These are phyloP conservation scores for Diaporthe nobilis DNA, from an alignment of 2,329 filamentous ascomycete genomes.

Conservation along the genomic window DNA sequence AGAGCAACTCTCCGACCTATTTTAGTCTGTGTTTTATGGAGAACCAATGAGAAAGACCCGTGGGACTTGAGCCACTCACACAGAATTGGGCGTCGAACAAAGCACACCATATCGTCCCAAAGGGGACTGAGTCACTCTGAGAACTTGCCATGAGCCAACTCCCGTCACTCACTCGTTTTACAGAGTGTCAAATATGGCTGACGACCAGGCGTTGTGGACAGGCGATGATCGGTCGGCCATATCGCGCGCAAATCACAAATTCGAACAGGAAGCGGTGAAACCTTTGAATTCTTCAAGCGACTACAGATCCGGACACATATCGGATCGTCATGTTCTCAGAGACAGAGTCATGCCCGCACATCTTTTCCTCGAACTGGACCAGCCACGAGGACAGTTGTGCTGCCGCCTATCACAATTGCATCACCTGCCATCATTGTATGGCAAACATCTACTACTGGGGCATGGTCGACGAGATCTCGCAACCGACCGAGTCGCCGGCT, in stretches of 20 bases:
- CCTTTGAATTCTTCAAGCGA: neutral
- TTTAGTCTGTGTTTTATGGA: neutral
- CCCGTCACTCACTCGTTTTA: neutral
- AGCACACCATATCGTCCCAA: neutral
- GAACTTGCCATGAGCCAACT: neutral
- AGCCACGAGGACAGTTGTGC: constrained; percentile 36
- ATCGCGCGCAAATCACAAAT: neutral
- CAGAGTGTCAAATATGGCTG: neutral
- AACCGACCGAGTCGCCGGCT: neutral
- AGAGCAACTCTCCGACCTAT: neutral
- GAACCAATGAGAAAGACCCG: neutral
- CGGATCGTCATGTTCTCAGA: constrained; percentile 25
- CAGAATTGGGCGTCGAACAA: neutral
- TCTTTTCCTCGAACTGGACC: constrained; percentile 20
- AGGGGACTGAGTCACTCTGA: neutral
- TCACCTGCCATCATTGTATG: constrained; percentile 33
- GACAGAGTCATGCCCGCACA: constrained; percentile 32
- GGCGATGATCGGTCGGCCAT: neutral
- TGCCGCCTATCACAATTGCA: constrained; percentile 30
- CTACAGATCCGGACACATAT: neutral
- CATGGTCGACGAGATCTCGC: neutral
- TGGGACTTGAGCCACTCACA: neutral
- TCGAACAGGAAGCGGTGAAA: neutral
- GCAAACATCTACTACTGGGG: constrained; percentile 35
- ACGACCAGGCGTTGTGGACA: too few relatives aligned